A percentile compares a stretch with the other conserved stretches of the same genome.
These are phyloP conservation scores for Colletotrichum cordylinicola DNA, from an alignment of 2,329 filamentous ascomycete genomes.

Conservation along the genomic window DNA sequence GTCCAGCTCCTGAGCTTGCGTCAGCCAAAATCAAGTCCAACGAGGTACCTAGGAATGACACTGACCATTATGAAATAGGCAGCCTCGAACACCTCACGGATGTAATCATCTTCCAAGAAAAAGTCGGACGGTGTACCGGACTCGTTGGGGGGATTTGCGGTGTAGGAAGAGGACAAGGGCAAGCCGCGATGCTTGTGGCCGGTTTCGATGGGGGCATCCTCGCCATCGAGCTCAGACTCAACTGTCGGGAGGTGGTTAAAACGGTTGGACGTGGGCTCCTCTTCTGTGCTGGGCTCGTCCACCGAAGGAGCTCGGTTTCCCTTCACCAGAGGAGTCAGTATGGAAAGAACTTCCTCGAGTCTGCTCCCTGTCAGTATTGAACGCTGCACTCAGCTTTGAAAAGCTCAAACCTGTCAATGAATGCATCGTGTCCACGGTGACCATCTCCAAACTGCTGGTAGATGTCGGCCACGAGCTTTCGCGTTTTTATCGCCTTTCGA, in stretches of 20 bases:
- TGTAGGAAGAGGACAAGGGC: background rate
- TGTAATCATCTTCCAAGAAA: background rate
- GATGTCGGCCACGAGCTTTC: background rate
- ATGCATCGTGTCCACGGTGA: background rate
- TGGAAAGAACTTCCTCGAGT: background rate
- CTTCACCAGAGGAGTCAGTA: background rate
- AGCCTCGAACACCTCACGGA: background rate
- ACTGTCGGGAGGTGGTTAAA: background rate
- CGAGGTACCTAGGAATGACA: too few relatives aligned
- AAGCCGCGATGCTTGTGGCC: background rate
- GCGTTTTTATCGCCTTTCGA: background rate
- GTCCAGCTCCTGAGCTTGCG: background rate
- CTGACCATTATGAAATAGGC: background rate
- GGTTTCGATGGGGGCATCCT: background rate
- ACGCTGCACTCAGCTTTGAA: too few relatives aligned
- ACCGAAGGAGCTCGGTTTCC: background rate
- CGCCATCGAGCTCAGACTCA: background rate
- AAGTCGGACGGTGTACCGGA: too few relatives aligned
- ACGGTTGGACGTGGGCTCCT: background rate
- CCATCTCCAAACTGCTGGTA: background rate
- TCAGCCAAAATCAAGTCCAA: too few relatives aligned
- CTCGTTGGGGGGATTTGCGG: too few relatives aligned
- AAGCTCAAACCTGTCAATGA: background rate
- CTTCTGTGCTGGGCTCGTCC: background rate
- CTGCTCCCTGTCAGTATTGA: background rate